Conservation (phyloP, 2,329 filamentous ascomycete genomes). For the Claviceps sp. region DNA sequence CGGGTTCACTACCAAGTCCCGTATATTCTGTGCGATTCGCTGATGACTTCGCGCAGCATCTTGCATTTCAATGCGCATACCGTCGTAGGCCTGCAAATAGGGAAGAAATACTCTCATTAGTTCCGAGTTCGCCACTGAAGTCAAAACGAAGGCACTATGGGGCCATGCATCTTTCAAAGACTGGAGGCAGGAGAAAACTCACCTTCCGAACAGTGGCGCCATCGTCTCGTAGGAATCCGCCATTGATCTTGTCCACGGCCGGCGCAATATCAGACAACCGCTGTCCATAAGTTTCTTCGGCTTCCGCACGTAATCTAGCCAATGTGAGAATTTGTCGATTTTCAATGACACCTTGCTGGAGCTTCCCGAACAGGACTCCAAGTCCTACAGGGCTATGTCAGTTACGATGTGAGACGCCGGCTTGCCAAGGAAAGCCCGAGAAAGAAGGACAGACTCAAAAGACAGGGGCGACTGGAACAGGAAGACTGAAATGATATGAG, state of each 20-base stretch:
- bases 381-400: constrained; percentile 41
- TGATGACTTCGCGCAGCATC: constrained; percentile 80
- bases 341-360: constrained; percentile 90
- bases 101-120: constrained; percentile 8
- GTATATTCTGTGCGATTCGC: constrained; percentile 93
- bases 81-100: constrained; percentile 67
- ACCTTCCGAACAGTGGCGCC: constrained; percentile 94
- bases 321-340: constrained; percentile 89
- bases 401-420: background rate
- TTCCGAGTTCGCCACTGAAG: background rate
- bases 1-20: constrained; percentile 86
- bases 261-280: constrained; percentile 71
- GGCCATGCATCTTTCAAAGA: background rate
- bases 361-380: constrained; percentile 87
- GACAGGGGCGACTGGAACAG: background rate
- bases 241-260: constrained; percentile 65
- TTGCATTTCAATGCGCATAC: constrained; percentile 83
- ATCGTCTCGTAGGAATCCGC: constrained; percentile 82
- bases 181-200: constrained; percentile 7
- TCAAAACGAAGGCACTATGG: background rate
- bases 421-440: background rate
- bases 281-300: constrained; percentile 79
- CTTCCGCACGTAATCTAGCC: constrained; percentile 87
- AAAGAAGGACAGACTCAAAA: background rate
- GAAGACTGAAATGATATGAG: background rate